Evolutionary conservation across 192 early-diverging fungal species (phyloP), one percentile per base, ranked within the genome.

Genomic region (Coemansia sp.): DNA sequence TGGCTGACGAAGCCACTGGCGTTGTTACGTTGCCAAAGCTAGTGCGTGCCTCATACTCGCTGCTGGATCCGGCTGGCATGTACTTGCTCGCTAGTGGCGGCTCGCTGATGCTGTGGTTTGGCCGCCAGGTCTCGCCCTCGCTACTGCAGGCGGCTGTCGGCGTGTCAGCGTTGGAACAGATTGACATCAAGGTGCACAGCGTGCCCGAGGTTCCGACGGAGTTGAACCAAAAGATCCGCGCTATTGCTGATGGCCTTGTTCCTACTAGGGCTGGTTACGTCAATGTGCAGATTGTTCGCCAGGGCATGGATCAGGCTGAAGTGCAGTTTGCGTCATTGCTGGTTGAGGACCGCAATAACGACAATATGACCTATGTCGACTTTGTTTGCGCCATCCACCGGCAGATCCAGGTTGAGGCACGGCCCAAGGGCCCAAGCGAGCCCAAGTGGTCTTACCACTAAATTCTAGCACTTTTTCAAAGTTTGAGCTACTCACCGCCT

Each of bases 321-420:
- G 72, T 87, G 9, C 89, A 92, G 60, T 94, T 97, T 76, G 82
- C 85, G 10, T 85, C 87, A 24, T 69, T 88, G 62, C 73, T 99
- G 64, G 75, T 89, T 13, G 97, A 99, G 79, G 97, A 99, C 79
- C 88, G 91, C 70, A 93, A 91, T 66, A 87, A 88, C 48, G 94
- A 92, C 48, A 86, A 87, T 57, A 89, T 93, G 90, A 88, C 87
- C 10, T 99, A 99, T 75, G 94, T 97, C 7, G 96, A 99, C 67
- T 97, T 89, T 64, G 73, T 99, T 24, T 92, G 91, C 50, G 73
- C 86, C 23, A 87, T 98, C 60, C 97, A 99, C 77, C 85, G 91
- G 69, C 90, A 89, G 74, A 93, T 94, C 66, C 91, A 92, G 74
- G 84, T 77, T 11, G 92, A 92, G 69, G 86, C 85, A 62, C 86